Evolutionary conservation across 257 asterid species (phyloP).

Genomic region (Forsythia viridissima): DNA sequence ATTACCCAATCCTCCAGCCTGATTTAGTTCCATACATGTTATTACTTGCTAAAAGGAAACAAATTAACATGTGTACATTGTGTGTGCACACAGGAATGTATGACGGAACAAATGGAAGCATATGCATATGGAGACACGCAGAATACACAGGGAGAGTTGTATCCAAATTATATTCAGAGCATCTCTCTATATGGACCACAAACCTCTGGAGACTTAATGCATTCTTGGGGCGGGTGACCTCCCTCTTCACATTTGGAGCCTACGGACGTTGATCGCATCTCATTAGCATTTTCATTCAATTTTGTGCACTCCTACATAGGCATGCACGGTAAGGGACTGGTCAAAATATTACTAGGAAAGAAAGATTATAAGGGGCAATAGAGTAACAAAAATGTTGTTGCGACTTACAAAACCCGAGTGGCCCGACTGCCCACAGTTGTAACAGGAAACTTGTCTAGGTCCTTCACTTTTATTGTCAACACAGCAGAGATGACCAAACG

Average conservation of each 20-base stretch:
- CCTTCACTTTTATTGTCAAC: conserved; percentile 26
- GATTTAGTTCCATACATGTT: not conserved
- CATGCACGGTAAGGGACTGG: not conserved
- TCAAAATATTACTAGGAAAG: not conserved
- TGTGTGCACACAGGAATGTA: not conserved
- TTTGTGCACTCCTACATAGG: conserved; percentile 34
- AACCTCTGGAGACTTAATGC: conserved; percentile 20
- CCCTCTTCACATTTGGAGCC: conserved; percentile 28
- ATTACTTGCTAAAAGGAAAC: not conserved
- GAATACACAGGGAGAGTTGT: too few relatives aligned
- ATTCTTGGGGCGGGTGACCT: conserved; percentile 9
- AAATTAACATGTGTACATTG: not conserved
- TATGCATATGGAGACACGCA: not conserved
- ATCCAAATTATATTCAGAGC: not conserved
- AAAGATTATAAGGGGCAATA: not conserved
- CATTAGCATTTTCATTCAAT: not conserved
- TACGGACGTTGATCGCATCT: not conserved
- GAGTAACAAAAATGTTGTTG: conserved; percentile 3
- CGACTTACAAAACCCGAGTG: conserved; percentile 45
- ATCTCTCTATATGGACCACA: conserved; percentile 12
- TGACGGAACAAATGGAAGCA: not conserved
- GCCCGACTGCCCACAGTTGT: conserved; percentile 45
- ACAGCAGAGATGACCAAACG: conserved; percentile 56
- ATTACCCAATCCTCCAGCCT: conserved; percentile 18
- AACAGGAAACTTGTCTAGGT: conserved; percentile 42